phyloP scores from a whole-genome alignment of 2,329 filamentous ascomycete species.

The Leptodontidium sp. region DNA sequence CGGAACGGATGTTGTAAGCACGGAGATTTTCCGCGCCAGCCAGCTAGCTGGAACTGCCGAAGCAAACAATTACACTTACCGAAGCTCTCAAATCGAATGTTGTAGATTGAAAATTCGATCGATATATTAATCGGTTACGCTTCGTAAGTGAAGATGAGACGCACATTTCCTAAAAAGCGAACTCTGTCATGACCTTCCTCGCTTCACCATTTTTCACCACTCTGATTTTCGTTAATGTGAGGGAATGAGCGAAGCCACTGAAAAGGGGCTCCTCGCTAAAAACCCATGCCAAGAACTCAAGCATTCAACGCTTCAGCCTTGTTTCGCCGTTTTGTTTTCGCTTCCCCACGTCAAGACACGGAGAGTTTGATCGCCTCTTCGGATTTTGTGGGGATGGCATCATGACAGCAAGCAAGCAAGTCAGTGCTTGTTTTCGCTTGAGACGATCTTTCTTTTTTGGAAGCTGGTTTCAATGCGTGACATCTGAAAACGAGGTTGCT shows the following conservation, averaged over 20 bases:
- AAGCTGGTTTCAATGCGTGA: background rate
- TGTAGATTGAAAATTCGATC: no score
- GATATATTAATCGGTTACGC: no score
- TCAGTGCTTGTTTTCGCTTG: background rate
- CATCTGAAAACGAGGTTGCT: background rate
- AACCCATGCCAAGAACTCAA: background rate
- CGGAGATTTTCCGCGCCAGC: background rate
- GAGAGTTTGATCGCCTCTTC: slow-evolving; percentile 10
- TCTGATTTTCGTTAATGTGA: background rate
- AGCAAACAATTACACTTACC: no score
- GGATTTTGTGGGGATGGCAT: background rate
- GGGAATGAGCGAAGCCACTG: background rate
- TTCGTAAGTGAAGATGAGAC: no score
- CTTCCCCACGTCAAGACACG: background rate
- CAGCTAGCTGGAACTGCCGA: background rate
- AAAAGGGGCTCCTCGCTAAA: background rate
- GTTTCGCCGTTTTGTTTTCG: slow-evolving; percentile 11
- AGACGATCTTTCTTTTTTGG: slow-evolving; percentile 2
- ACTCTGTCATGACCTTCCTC: no score
- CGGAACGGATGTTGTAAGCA: slow-evolving; percentile 6
- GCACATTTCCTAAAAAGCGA: no score
- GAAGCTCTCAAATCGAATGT: no score
- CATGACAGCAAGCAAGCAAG: background rate
- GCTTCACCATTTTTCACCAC: no score
- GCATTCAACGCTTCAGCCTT: slow-evolving; percentile 1